A percentile compares a stretch with the other conserved stretches of the same genome.
These are phyloP conservation scores for Alternaria tenuissima DNA, from an alignment of 2,329 filamentous ascomycete genomes.

Conservation along the genomic window DNA sequence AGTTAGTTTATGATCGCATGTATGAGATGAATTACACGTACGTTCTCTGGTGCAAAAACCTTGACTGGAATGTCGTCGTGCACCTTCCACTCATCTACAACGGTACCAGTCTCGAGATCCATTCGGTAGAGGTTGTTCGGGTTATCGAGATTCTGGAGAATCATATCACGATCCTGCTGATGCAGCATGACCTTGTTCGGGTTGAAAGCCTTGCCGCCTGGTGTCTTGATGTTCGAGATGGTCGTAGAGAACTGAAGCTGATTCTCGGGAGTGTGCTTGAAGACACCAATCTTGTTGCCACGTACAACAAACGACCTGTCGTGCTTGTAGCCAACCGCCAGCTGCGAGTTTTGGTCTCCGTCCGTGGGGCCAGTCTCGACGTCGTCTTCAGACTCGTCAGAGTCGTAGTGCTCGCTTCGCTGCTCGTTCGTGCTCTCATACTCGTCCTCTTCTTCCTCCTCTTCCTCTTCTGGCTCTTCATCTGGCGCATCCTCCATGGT, in stretches of 20 bases:
- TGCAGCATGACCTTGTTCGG: conserved; percentile 98
- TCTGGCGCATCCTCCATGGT: conserved; percentile 81
- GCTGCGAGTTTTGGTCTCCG: conserved; percentile 87
- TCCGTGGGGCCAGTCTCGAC: conserved; percentile 72
- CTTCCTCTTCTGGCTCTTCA: conserved; percentile 62
- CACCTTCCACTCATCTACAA: conserved; percentile 98
- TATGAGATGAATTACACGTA: conserved; percentile 45
- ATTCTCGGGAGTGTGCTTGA: conserved; percentile 94
- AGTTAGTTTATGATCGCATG: conserved; percentile 31
- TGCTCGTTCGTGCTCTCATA: conserved; percentile 71
- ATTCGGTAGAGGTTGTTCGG: conserved; percentile 94
- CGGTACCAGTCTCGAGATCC: conserved; percentile 97
- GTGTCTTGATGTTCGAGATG: conserved; percentile 93
- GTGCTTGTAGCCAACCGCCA: conserved; percentile 96
- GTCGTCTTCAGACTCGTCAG: conserved; percentile 82
- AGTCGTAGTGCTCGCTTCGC: conserved; percentile 76
- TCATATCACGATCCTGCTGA: conserved; percentile 87
- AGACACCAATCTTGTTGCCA: conserved; percentile 97
- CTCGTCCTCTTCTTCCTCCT: conserved; percentile 67
- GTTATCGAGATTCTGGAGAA: conserved; percentile 81
- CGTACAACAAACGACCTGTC: conserved; percentile 97
- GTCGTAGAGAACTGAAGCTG: conserved; percentile 95
- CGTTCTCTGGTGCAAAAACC: conserved; percentile 89
- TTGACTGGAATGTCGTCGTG: conserved; percentile 95
- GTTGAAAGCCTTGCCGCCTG: conserved; percentile 80